phyloP scores from a whole-genome alignment of 768 basidiomycete species.

The Termitomyces sp. region DNA sequence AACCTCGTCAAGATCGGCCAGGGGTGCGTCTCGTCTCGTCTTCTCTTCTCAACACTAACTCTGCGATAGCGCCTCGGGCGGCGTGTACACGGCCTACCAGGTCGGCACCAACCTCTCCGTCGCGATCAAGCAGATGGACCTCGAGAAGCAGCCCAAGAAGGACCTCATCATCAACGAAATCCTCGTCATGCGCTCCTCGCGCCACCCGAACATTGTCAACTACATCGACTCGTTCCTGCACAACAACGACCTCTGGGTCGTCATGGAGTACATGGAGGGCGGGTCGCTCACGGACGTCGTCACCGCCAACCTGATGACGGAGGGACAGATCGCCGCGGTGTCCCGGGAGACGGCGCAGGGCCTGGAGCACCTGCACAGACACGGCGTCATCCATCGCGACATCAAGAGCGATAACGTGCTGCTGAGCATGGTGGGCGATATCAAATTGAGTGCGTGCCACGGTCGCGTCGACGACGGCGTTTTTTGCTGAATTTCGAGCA shows the following conservation, averaged over 20 bases:
- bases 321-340: conserved; percentile 98
- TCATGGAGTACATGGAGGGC: conserved; percentile 99
- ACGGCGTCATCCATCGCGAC: conserved; percentile 97
- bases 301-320: conserved; percentile 93
- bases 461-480: not conserved
- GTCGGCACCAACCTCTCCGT: conserved; percentile 91
- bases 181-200: conserved; percentile 94
- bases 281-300: conserved; percentile 93
- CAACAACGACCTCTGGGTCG: conserved; percentile 98
- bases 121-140: conserved; percentile 99
- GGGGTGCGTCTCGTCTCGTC: conserved; percentile 53
- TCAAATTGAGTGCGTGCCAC: conserved; percentile 87
- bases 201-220: conserved; percentile 99
- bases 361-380: conserved; percentile 88
- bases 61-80: conserved; percentile 80
- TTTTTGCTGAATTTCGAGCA: conserved; percentile 26
- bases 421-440: conserved; percentile 88
- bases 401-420: conserved; percentile 99
- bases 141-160: conserved; percentile 99
- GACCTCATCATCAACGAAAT: conserved; percentile 99
- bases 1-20: conserved; percentile 97
- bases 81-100: conserved; percentile 98
- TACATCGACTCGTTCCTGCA: conserved; percentile 98
- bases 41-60: conserved; percentile 1
- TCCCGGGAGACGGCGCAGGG: conserved; percentile 91